Evolutionary conservation across 345 rosid genomes (phyloP).

Genomic region (Dimocarpus longan): DNA sequence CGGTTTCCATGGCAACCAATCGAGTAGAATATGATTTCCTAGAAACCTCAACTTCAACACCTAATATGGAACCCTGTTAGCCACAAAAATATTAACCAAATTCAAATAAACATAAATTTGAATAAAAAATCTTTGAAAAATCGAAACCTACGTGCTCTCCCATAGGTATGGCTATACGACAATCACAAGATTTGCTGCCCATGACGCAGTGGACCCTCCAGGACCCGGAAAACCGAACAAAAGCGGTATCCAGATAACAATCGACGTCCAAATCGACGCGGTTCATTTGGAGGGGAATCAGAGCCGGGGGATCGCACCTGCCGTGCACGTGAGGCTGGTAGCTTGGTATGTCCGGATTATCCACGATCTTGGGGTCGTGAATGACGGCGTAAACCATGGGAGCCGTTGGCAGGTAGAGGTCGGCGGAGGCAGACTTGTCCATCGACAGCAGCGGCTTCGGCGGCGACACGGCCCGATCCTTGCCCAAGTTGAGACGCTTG

Average conservation of each 20-base stretch:
- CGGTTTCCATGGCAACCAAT: constrained; percentile 45
- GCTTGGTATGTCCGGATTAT: constrained; percentile 92
- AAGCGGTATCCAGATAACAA: constrained; percentile 62
- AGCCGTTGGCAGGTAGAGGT: constrained; percentile 55
- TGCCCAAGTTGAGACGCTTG: constrained; percentile 75
- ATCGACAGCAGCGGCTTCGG: constrained; percentile 57
- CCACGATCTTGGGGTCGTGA: constrained; percentile 76
- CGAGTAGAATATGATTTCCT: constrained; percentile 61
- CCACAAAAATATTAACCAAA: constrained; percentile 45
- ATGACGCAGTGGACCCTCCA: constrained; percentile 94
- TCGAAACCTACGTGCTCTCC: constrained; percentile 69
- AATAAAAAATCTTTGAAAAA: not conserved
- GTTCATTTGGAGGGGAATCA: constrained; percentile 89
- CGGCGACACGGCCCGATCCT: constrained; percentile 72
- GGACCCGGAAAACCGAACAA: constrained; percentile 58
- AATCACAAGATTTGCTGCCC: constrained; percentile 88
- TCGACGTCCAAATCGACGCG: constrained; percentile 62
- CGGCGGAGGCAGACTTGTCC: constrained; percentile 51
- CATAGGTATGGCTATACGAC: constrained; percentile 83
- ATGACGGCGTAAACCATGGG: constrained; percentile 92
- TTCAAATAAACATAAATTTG: not conserved
- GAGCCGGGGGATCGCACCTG: constrained; percentile 85
- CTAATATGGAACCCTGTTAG: constrained; percentile 98
- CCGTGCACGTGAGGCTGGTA: constrained; percentile 98
- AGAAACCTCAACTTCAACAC: constrained; percentile 82